These are phyloP conservation scores for Trichoderma atroviride DNA, from an alignment of 2,329 filamentous ascomycete genomes.

Conservation along the genomic window DNA sequence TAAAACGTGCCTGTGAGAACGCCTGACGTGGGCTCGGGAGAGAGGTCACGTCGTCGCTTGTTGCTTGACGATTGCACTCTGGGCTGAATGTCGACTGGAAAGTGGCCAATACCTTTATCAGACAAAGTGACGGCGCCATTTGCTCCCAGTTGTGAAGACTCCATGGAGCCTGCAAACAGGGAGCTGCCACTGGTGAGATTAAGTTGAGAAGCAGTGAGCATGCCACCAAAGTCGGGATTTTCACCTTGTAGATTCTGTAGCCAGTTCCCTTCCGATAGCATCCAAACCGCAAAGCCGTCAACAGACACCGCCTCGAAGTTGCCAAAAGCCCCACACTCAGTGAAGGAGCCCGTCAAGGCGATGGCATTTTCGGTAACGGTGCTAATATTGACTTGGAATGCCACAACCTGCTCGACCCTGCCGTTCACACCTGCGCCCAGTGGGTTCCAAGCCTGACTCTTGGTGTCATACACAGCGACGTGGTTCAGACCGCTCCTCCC, in stretches of 20 bases:
- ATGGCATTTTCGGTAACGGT: constrained; percentile 70
- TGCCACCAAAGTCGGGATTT: constrained; percentile 69
- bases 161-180: constrained; percentile 82
- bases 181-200: constrained; percentile 63
- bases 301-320: constrained; percentile 63
- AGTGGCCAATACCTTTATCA: constrained; percentile 53
- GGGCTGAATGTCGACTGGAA: constrained; percentile 60
- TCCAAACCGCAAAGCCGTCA: constrained; percentile 86
- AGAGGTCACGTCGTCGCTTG: constrained; percentile 51
- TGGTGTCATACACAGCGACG: constrained; percentile 74
- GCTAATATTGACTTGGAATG: constrained; percentile 78
- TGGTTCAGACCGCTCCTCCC: constrained; percentile 68
- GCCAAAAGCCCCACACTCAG: constrained; percentile 68
- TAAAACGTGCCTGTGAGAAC: constrained; percentile 83
- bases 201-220: constrained; percentile 70
- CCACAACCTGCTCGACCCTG: constrained; percentile 71
- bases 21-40: constrained; percentile 56
- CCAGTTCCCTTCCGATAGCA: constrained; percentile 84
- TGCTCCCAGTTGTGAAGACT: constrained; percentile 72
- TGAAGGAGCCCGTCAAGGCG: constrained; percentile 79
- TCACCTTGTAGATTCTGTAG: constrained; percentile 73
- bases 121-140: constrained; percentile 72
- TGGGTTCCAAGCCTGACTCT: constrained; percentile 70
- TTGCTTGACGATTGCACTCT: constrained; percentile 37
- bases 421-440: constrained; percentile 88